Percentiles rank a stretch among this genome's conserved stretches.
These are phyloP conservation scores for Phytopythium delawarense DNA, from an alignment of 352 stramenopile species.

Conservation along the genomic window DNA sequence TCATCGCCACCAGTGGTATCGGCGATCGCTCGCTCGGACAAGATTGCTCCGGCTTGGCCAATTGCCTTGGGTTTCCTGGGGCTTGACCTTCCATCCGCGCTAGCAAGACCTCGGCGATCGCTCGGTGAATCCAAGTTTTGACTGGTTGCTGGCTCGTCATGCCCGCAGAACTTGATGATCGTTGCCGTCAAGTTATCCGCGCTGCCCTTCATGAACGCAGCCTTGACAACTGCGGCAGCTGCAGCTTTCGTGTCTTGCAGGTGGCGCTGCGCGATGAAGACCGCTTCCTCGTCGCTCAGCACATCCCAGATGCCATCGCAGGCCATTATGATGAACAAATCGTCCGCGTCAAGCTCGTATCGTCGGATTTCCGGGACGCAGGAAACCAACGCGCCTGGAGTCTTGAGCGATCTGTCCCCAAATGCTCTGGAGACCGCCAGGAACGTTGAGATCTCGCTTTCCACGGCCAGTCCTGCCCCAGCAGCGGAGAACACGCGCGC, in stretches of 20 bases:
- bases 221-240: conserved; percentile 46
- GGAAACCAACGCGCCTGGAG: conserved; percentile 38
- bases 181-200: conserved; percentile 55
- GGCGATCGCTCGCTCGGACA: background rate
- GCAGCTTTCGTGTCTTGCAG: conserved; percentile 38
- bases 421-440: conserved; percentile 60
- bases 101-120: background rate
- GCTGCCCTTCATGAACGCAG: conserved; percentile 48
- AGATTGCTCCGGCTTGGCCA: background rate
- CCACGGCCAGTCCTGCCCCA: conserved; percentile 28
- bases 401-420: conserved; percentile 53
- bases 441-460: conserved; percentile 29
- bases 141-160: background rate
- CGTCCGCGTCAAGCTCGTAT: conserved; percentile 28
- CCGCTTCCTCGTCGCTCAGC: conserved; percentile 51
- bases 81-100: background rate
- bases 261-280: conserved; percentile 38
- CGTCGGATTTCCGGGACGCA: conserved; percentile 42
- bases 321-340: conserved; percentile 54
- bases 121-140: background rate
- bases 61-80: too few relatives aligned
- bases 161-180: conserved; percentile 13
- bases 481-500: conserved; percentile 48
- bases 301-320: conserved; percentile 68
- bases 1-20: background rate